Percentiles rank a stretch among this genome's conserved stretches.
Evolutionary conservation across 768 basidiomycete genomes (phyloP).

Genomic region (Russula earlei): DNA sequence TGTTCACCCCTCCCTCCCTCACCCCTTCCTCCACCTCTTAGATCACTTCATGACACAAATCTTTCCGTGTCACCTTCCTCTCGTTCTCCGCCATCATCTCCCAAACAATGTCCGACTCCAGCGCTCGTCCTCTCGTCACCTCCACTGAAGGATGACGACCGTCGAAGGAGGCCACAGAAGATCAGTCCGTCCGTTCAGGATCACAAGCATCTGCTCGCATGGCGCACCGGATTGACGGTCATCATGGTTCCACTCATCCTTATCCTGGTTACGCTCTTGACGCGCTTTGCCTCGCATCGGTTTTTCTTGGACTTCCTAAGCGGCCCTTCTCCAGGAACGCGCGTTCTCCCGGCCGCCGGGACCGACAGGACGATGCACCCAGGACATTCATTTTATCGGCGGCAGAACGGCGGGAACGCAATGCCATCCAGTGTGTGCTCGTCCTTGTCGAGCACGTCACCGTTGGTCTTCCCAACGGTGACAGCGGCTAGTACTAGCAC

Average conservation of each 20-base stretch:
- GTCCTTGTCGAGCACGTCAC: not conserved
- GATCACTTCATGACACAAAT: conserved; percentile 6
- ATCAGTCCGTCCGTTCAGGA: not conserved
- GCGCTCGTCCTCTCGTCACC: conserved; percentile 11
- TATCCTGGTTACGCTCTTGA: conserved; percentile 43
- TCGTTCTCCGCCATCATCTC: not conserved
- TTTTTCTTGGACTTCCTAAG: conserved; percentile 36
- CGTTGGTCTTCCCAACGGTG: conserved; percentile 14
- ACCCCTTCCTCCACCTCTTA: conserved; percentile 25
- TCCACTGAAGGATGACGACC: not conserved
- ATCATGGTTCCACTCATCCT: conserved; percentile 48
- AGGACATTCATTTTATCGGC: conserved; percentile 1
- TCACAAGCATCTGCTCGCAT: conserved; percentile 36
- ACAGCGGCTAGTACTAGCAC: conserved; percentile 24
- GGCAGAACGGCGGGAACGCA: not conserved
- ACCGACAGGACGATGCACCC: conserved; percentile 7
- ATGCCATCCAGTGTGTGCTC: not conserved
- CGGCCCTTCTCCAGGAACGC: conserved; percentile 21
- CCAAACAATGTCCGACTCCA: not conserved
- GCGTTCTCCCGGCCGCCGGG: not conserved
- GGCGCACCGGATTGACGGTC: conserved; percentile 41
- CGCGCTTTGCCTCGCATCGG: conserved; percentile 43
- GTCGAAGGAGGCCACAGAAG: not conserved
- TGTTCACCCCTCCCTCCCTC: conserved; percentile 38
- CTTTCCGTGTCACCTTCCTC: not conserved